phyloP scores from a whole-genome alignment of 1,139 yeast species.

The Zygoascus hellenicus region DNA sequence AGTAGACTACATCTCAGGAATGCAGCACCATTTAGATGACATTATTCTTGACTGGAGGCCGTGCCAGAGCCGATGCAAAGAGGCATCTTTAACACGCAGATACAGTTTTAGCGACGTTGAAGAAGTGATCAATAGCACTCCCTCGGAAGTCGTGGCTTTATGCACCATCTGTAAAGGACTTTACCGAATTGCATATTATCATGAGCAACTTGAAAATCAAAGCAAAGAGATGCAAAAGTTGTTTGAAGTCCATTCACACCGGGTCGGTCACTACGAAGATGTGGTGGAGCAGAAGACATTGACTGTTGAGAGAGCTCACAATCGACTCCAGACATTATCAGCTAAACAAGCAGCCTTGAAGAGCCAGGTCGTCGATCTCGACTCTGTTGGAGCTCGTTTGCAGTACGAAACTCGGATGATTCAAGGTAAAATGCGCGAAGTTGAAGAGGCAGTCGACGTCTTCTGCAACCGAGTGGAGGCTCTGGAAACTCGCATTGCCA shows the following conservation, averaged over 20 bases:
- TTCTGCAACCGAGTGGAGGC: constrained; percentile 42
- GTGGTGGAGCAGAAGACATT: constrained; percentile 16
- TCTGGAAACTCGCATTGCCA: constrained; percentile 32
- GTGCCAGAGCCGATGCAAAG: background rate
- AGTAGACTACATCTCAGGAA: background rate
- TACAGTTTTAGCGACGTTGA: constrained; percentile 45
- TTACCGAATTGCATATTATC: constrained; percentile 7
- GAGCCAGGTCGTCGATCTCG: constrained; percentile 54
- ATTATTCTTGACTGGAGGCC: background rate
- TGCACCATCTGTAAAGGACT: background rate
- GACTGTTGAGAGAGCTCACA: constrained; percentile 17
- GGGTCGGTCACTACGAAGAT: constrained; percentile 5
- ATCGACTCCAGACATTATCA: constrained; percentile 18
- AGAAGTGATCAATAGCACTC: constrained; percentile 34
- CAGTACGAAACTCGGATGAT: constrained; percentile 75
- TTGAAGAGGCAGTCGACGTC: constrained; percentile 62
- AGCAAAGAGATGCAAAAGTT: background rate
- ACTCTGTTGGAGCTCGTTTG: constrained; percentile 66
- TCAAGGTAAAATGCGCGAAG: constrained; percentile 67
- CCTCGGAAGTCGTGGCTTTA: constrained; percentile 2
- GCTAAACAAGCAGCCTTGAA: constrained; percentile 33
- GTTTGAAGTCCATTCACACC: constrained; percentile 1
- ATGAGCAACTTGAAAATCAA: constrained; percentile 5
- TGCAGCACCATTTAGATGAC: constrained; percentile 2
- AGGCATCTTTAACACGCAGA: constrained; percentile 15